Conservation (phyloP, 2,329 filamentous ascomycete genomes). For the Salinomyces thailandicus region DNA sequence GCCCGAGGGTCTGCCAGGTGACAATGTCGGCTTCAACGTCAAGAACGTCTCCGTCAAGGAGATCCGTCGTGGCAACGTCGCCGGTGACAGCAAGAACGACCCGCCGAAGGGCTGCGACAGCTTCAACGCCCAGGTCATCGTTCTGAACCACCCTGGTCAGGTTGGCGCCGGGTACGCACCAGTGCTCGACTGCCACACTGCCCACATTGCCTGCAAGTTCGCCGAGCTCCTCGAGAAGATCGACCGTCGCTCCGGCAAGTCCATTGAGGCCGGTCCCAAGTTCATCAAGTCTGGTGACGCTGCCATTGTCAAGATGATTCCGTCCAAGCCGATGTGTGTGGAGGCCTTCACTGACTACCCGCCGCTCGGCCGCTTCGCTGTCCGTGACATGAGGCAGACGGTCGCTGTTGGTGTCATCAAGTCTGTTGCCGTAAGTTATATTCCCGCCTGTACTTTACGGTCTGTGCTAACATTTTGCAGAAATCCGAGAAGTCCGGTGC, state of each 20-base stretch:
- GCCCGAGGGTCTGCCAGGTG: slow-evolving; percentile 84
- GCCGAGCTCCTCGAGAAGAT: slow-evolving; percentile 99
- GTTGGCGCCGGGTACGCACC: slow-evolving; percentile 98
- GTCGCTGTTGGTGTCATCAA: slow-evolving; percentile 95
- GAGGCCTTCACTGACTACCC: slow-evolving; percentile 99
- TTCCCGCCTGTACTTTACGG: slow-evolving; percentile 28
- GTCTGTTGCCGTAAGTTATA: slow-evolving; percentile 60
- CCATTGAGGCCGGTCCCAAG: slow-evolving; percentile 83
- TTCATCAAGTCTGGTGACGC: slow-evolving; percentile 99
- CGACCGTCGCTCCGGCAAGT: slow-evolving; percentile 99
- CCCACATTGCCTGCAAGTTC: slow-evolving; percentile 99
- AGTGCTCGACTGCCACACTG: slow-evolving; percentile 99
- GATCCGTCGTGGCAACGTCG: slow-evolving; percentile 99
- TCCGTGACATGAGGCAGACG: slow-evolving; percentile 89
- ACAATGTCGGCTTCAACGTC: slow-evolving; percentile 99
- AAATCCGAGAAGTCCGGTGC: slow-evolving; percentile 39
- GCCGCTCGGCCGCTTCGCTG: slow-evolving; percentile 98
- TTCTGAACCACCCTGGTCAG: slow-evolving; percentile 99
- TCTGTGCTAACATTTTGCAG: slow-evolving; percentile 10
- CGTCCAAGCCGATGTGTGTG: slow-evolving; percentile 99
- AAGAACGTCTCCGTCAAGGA: slow-evolving; percentile 99
- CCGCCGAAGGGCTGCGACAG: slow-evolving; percentile 77
- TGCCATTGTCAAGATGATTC: slow-evolving; percentile 99
- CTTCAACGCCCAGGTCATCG: slow-evolving; percentile 99
- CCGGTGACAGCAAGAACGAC: slow-evolving; percentile 99